Percentiles rank a stretch among this genome's conserved stretches.
phyloP scores from a whole-genome alignment of 306 rosid species.

The Cicer yamashitae region DNA sequence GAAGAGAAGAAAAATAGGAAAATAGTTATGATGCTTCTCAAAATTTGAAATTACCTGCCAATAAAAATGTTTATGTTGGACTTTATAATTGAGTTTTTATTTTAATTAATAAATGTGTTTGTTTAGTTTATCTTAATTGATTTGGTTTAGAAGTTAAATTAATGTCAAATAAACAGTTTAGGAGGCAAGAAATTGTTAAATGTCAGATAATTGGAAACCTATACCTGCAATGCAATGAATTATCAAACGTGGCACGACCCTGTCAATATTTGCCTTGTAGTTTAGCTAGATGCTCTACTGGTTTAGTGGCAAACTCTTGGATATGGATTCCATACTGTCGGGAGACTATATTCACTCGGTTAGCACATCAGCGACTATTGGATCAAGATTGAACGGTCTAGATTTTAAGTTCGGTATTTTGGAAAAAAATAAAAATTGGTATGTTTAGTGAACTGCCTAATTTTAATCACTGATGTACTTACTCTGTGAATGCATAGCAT shows the following conservation, averaged over 20 bases:
- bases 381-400: too few species aligned
- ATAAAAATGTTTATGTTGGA: neutral
- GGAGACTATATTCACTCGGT: too few species aligned
- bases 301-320: neutral
- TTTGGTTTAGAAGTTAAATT: neutral
- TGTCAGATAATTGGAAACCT: neutral
- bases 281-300: neutral
- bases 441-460: too few species aligned
- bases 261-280: neutral
- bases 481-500: too few species aligned
- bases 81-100: neutral
- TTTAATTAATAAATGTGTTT: neutral
- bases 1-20: neutral
- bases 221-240: conserved; percentile 10
- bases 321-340: too few species aligned
- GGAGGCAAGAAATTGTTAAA: neutral
- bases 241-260: neutral
- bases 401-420: too few species aligned
- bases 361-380: too few species aligned
- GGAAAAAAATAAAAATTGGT: too few species aligned
- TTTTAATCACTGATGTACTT: too few species aligned
- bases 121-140: conserved; percentile 2
- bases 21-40: conserved; percentile 12
- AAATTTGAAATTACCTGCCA: neutral
- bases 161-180: conserved; percentile 1